Conservation (phyloP, 163 green algal genomes). For the Chlorella variabilis region DNA sequence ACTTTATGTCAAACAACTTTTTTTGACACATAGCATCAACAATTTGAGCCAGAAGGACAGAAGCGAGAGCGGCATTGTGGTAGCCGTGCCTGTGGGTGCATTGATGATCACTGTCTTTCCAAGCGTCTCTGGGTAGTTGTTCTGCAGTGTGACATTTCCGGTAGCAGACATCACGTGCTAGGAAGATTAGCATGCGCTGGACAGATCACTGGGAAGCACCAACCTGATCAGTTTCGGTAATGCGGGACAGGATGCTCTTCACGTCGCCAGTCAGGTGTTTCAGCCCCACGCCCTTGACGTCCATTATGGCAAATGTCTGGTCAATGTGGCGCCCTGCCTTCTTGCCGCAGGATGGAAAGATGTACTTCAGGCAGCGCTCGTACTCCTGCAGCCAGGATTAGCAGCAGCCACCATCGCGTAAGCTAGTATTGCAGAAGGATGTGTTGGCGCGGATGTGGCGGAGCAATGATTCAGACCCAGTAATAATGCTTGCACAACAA, state of each 20-base stretch:
- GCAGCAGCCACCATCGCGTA: background rate
- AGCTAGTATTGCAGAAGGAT: background rate
- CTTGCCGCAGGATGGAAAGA: conserved; percentile 86
- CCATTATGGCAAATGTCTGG: conserved; percentile 90
- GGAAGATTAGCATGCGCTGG: background rate
- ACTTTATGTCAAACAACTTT: background rate
- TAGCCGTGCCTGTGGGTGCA: conserved; percentile 47
- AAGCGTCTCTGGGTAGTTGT: conserved; percentile 94
- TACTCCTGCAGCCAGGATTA: conserved; percentile 76
- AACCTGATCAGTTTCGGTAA: conserved; percentile 77
- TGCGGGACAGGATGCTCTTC: conserved; percentile 74
- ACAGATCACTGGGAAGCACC: background rate
- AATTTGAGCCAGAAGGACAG: background rate
- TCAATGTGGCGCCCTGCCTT: conserved; percentile 74
- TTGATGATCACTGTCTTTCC: conserved; percentile 96
- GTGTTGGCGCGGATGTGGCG: background rate
- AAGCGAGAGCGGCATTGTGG: too few species aligned
- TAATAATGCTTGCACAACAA: too few species aligned
- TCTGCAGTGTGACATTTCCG: conserved; percentile 40
- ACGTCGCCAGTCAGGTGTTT: conserved; percentile 84
- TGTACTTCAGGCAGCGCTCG: conserved; percentile 83
- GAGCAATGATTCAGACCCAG: too few species aligned
- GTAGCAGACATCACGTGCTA: too few species aligned
- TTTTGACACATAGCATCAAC: background rate
- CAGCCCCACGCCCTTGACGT: conserved; percentile 89